Percentiles rank a stretch among this genome's conserved stretches.
Evolutionary conservation across 352 stramenopile genomes (phyloP).

Genomic region (Phytopythium sindhum): DNA sequence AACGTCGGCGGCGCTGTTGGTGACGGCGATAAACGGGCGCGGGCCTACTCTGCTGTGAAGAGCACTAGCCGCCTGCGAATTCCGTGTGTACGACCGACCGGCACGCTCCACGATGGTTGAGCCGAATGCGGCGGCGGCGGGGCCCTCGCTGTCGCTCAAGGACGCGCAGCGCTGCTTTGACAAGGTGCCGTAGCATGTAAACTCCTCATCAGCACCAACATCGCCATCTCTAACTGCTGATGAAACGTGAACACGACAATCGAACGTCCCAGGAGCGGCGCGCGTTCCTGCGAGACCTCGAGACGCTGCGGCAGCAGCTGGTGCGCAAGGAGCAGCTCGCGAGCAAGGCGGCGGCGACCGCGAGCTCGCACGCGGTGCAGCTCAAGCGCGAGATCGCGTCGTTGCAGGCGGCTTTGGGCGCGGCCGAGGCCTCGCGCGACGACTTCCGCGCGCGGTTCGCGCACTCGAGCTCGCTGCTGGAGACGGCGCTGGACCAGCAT

Average conservation of each 20-base stretch:
- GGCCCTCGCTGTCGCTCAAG: conserved; percentile 56
- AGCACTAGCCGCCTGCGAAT: neutral
- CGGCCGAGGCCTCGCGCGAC: conserved; percentile 43
- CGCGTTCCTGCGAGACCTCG: conserved; percentile 62
- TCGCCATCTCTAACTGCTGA: conserved; percentile 15
- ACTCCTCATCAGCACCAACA: neutral
- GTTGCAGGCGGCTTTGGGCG: conserved; percentile 36
- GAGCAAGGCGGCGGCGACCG: conserved; percentile 37
- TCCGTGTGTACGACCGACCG: neutral
- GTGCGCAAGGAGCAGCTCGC: conserved; percentile 70
- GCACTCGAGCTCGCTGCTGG: conserved; percentile 68
- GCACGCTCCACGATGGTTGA: conserved; percentile 12
- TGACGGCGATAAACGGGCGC: neutral
- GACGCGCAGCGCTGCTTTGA: conserved; percentile 75
- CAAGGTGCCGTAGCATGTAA: conserved; percentile 27
- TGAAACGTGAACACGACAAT: too few species aligned
- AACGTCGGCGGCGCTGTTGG: neutral
- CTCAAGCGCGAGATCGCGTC: conserved; percentile 77
- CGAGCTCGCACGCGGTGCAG: conserved; percentile 64
- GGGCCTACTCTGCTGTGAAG: neutral
- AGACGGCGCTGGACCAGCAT: conserved; percentile 71
- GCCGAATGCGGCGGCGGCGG: conserved; percentile 15
- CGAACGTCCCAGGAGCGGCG: conserved; percentile 41
- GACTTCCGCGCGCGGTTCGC: conserved; percentile 51
- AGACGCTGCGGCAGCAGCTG: conserved; percentile 68